Conservation (phyloP, 176 grass and related monocot genomes). For the Urochloa ruziziensis region DNA sequence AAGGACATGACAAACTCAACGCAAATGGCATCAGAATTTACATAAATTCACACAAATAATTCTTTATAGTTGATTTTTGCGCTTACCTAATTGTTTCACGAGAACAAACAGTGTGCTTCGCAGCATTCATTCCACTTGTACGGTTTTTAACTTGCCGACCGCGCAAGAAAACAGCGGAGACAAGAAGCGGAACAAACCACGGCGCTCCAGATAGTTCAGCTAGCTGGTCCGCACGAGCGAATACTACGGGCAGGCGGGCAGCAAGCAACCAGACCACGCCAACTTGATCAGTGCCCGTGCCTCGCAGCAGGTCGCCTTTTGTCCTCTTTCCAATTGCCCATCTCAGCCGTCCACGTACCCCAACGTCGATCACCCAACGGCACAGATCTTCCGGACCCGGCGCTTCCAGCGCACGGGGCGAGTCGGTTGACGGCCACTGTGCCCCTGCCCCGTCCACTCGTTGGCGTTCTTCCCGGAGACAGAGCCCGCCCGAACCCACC, state of each 20-base stretch:
- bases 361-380: neutral
- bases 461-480: conserved; percentile 18
- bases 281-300: neutral
- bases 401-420: neutral
- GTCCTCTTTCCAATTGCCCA: neutral
- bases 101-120: too few species aligned
- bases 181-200: neutral
- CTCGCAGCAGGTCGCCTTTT: too few species aligned
- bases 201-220: too few species aligned
- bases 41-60: too few species aligned
- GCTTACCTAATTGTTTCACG: too few species aligned
- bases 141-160: too few species aligned
- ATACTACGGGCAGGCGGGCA: neutral
- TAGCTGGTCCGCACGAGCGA: neutral
- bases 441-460: conserved; percentile 47
- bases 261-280: neutral
- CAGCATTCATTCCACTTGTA: too few species aligned
- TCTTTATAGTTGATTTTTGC: too few species aligned
- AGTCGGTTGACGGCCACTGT: conserved; percentile 19
- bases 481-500: conserved; percentile 27
- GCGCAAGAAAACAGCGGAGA: too few species aligned
- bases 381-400: neutral
- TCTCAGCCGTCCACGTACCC: neutral
- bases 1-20: too few species aligned
- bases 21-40: too few species aligned